Evolutionary conservation across 2,329 filamentous ascomycete species (phyloP), one percentile per base, ranked within the genome.

Genomic region (Alternaria sp.): DNA sequence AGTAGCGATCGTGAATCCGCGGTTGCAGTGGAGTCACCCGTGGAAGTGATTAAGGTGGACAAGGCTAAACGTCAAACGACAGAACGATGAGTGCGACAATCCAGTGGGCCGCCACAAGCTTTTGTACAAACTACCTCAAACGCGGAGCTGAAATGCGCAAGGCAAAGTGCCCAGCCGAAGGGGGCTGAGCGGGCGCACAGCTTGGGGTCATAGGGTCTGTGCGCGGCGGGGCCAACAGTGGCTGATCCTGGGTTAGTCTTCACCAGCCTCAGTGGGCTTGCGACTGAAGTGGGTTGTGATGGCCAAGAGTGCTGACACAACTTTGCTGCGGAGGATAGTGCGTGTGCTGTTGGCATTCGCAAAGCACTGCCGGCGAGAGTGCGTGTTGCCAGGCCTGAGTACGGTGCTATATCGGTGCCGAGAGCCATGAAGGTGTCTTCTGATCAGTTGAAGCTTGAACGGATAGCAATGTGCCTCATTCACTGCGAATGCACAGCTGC

Each of bases 261-360:
- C 64, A 71, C 64, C 63, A 70, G 69, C 69, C 69, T 71, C 67
- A 70, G 54, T 61, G 61, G 62, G 67, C 66, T 70, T 70, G 66
- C 64, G 64, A 67, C 56, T 17, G 21, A n/a, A 32, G 19, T 54
- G 60, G 49, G 9, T 25, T 50, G 17, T 49, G 55, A n/a, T 43
- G 40, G 54, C 23, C 17, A 19, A 26, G 23, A 57, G 30, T 60
- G 67, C 68, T 69, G 65, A 67, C 67, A 62, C 62, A 43, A 23
- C 63, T 65, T 50, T 59, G 49, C 67, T 63, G 50, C 54, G 54
- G 65, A 46, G 43, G 57, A 66, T 57, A 54, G 46, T 51, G 46
- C 46, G 32, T 23, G 56, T 28, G 23, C n/a, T 52, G 21, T 44
- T 52, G 25, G 46, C 46, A 50, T 25, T 12, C n/a, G 17, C 17